phyloP scores from a whole-genome alignment of 176 grass and related monocot species.

The Themeda triandra region DNA sequence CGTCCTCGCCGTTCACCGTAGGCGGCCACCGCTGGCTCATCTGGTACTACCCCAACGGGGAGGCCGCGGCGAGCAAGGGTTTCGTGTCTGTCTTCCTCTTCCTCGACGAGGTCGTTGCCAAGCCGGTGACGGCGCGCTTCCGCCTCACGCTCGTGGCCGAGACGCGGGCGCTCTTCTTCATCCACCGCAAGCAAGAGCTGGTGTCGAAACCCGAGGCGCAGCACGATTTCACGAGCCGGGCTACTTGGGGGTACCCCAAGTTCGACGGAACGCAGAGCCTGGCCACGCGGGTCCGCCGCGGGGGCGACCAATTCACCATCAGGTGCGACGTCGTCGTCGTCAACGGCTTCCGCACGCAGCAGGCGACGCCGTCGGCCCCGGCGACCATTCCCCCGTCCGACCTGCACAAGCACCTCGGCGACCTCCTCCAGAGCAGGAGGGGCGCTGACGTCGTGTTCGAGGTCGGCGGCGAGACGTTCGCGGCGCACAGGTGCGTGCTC shows the following conservation, averaged over 20 bases:
- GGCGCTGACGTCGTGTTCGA: constrained; percentile 36
- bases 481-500: constrained; percentile 26
- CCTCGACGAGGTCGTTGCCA: constrained; percentile 11
- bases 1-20: constrained; percentile 2
- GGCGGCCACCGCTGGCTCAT: constrained; percentile 20
- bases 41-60: constrained; percentile 19
- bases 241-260: too few relatives aligned
- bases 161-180: not conserved
- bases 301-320: too few relatives aligned
- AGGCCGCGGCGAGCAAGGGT: not conserved
- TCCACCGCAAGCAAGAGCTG: not conserved
- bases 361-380: too few relatives aligned
- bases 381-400: too few relatives aligned
- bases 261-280: too few relatives aligned
- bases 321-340: not conserved
- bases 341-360: too few relatives aligned
- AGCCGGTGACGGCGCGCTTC: constrained; percentile 6
- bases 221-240: too few relatives aligned
- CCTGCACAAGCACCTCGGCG: too few relatives aligned
- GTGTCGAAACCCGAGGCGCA: accelerated
- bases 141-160: not conserved
- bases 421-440: not conserved
- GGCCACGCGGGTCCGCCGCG: too few relatives aligned
- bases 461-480: constrained; percentile 32
- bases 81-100: not conserved